Evolutionary conservation across 78 protist genomes (phyloP), one percentile per base, ranked within the genome.

Genomic region (Dictyostelium purpureum): DNA sequence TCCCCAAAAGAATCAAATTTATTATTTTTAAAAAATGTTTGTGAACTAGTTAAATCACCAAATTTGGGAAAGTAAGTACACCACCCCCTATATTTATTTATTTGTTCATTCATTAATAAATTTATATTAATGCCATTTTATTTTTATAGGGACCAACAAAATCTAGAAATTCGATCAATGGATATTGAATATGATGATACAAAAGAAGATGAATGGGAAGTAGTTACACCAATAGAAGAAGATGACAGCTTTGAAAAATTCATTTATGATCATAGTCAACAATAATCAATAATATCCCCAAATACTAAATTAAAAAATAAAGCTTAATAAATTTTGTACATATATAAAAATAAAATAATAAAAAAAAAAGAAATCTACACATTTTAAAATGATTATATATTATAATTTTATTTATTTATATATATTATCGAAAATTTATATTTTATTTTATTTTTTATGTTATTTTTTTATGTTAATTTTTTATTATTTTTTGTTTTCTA

Each of bases 151-250:
- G 57, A 43, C 43, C 52, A 43, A 71, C 38, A 71, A 71, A 18
- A 43, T 35, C 24, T 16, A 71, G 57, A 43, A 26, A 16, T 71
- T 43, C 24, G 38, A 43, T 43, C 78, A 71, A 71, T 43, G 52
- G 40, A 31, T 19, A 26, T 43, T 59, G 88, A 79, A 2, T 31
- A 57, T n/a, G 88, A 65, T 45, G 88, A 79, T 57, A 37, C 61
- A 42, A 79, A 79, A 47, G 88, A 79, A 65, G 88, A 71, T 26
- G 78, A 79, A n/a, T 79, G 88, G 88, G 88, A 79, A 47, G 28
- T 79, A 6, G 78, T 71, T n/a, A 26, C 78, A 43, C 43, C 78
- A 9, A 71, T 43, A 26, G 57, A 43, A 4, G 59, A 71, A 24
- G 52, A 38, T 71, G 78, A 71, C 26, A 43, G 51, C 26, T 43